phyloP scores from a whole-genome alignment of 2,329 filamentous ascomycete genomes.

The Paecilomyces variotii region DNA sequence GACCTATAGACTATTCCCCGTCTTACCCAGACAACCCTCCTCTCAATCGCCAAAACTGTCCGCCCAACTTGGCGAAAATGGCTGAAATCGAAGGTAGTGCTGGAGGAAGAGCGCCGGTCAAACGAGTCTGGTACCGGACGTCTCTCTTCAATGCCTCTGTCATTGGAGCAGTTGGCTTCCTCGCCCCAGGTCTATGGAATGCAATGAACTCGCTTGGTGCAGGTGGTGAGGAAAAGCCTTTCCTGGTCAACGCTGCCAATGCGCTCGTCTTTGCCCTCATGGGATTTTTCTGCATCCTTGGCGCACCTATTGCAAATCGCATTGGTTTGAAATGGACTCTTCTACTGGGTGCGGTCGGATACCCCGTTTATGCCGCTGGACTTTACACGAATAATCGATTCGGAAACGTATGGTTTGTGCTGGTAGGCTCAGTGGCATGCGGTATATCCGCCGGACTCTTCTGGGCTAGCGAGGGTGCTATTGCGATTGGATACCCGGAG shows the following conservation, averaged over 20 bases:
- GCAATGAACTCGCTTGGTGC: slow-evolving; percentile 49
- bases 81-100: not conserved
- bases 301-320: slow-evolving; percentile 42
- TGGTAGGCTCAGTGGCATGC: slow-evolving; percentile 42
- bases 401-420: slow-evolving; percentile 45
- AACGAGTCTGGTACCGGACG: slow-evolving; percentile 36
- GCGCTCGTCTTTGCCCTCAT: slow-evolving; percentile 41
- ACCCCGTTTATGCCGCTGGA: slow-evolving; percentile 41
- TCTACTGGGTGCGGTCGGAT: slow-evolving; percentile 36
- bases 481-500: slow-evolving; percentile 44
- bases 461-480: slow-evolving; percentile 45
- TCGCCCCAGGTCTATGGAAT: slow-evolving; percentile 43
- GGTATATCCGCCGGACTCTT: slow-evolving; percentile 44
- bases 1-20: not conserved
- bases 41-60: not conserved
- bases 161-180: slow-evolving; percentile 43
- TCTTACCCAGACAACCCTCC: not conserved
- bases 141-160: slow-evolving; percentile 45
- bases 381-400: slow-evolving; percentile 37
- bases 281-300: slow-evolving; percentile 38
- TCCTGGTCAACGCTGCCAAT: slow-evolving; percentile 47
- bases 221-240: slow-evolving; percentile 45
- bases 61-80: not conserved
- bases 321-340: slow-evolving; percentile 43
- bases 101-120: not conserved